Evolutionary conservation across 345 rosid species (phyloP), one percentile per base, ranked within the genome.

Genomic region (Brassica rapa): DNA sequence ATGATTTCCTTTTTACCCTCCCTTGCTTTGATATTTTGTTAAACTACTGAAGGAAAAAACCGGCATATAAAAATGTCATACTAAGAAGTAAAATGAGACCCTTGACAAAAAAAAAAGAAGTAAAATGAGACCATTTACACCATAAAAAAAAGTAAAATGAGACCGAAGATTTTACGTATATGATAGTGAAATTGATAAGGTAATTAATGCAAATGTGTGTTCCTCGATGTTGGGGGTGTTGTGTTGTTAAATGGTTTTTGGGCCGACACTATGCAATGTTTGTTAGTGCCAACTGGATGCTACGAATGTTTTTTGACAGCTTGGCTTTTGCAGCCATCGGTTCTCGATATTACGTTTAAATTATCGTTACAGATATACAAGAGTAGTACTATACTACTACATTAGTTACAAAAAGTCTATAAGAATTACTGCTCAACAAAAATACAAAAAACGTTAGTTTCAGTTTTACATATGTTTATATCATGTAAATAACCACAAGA

Each of bases 251-350:
- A 32, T 69, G 33, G 46, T 76, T 59, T 57, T 43, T 57, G 62
- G 67, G 51, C 74, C 80, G 74, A 62, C 74, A 69, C 55, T 61
- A 23, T 46, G 74, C 53, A 61, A 76, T 76, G 62, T 77, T 55
- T 35, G 33, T 12, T 33, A 51, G 70, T 71, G 71, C 75, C 76
- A 70, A 77, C 71, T 71, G 60, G 76, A 77, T 21, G 43, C 61
- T 55, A 64, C 8, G 51, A 72, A 64, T 67, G 72, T 77, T 71
- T 71, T 71, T 64, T 8, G 66, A 77, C 81, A 77, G 81, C 68
- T 66, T 72, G 33, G 61, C 53, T 39, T 66, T 27, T 72, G 51
- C 46, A 29, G 39, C 68, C 72, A 57, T 65, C 62, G 27, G 51
- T 71, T 10, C 53, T 53, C 55, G 62, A 66, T 68, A 66, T 21